Conservation (phyloP, 2,329 filamentous ascomycete genomes). For the Geosmithia putterillii region DNA sequence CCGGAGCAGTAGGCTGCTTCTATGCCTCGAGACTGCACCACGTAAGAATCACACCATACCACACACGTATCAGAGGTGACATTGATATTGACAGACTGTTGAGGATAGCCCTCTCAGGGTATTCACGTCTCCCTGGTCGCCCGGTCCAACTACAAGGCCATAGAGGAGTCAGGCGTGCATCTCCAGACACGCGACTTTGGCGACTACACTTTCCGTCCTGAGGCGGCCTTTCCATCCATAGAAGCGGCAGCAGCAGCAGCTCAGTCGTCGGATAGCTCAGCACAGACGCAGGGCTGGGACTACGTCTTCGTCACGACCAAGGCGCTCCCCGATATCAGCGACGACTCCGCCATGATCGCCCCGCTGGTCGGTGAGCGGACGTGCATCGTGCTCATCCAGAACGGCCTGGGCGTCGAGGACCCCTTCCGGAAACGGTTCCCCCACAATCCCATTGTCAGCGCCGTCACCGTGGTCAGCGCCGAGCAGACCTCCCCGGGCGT, state of each 20-base stretch:
- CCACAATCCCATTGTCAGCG: constrained; percentile 46
- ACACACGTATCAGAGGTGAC: constrained; percentile 2
- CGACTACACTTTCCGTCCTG: constrained; percentile 49
- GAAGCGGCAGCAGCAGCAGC: constrained; percentile 34
- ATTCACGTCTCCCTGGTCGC: constrained; percentile 58
- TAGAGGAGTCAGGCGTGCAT: constrained; percentile 47
- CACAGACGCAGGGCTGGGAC: constrained; percentile 34
- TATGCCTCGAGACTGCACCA: constrained; percentile 57
- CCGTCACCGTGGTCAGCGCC: constrained; percentile 57
- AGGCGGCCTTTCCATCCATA: constrained; percentile 50
- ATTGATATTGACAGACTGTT: constrained; percentile 1
- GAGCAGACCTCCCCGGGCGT: constrained; percentile 51
- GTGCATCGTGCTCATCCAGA: constrained; percentile 56
- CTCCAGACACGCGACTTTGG: constrained; percentile 56
- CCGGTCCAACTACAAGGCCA: constrained; percentile 58
- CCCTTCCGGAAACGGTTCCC: constrained; percentile 54
- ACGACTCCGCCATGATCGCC: constrained; percentile 48
- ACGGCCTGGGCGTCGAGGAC: constrained; percentile 57
- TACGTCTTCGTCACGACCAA: constrained; percentile 62
- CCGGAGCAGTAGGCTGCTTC: constrained; percentile 61
- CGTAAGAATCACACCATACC: constrained; percentile 20
- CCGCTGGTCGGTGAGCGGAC: constrained; percentile 43
- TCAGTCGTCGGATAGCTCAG: constrained; percentile 2
- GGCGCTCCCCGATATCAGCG: constrained; percentile 50
- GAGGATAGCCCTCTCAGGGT: constrained; percentile 30